A percentile compares a stretch with the other conserved stretches of the same genome.
Evolutionary conservation across 441 rosid genomes (phyloP).

Genomic region (Pelargonium australe): DNA sequence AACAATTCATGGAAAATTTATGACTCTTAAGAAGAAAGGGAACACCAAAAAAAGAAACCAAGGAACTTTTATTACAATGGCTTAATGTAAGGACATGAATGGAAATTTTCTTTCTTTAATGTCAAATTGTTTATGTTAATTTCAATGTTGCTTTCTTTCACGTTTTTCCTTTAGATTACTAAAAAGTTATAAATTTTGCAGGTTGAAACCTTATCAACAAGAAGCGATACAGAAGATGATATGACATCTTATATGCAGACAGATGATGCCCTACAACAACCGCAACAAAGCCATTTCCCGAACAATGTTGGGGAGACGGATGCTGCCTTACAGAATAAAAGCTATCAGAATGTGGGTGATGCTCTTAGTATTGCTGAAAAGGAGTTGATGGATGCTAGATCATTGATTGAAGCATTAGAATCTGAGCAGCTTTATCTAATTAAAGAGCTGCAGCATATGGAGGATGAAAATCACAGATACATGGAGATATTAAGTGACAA

Average conservation of each 20-base stretch:
- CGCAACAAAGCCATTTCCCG: no score
- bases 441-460: constrained; percentile 39
- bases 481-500: constrained; percentile 34
- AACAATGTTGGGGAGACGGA: neutral
- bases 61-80: neutral
- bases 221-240: constrained; percentile 42
- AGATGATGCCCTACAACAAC: constrained; percentile 27
- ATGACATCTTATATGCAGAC: constrained; percentile 23
- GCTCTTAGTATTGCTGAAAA: constrained; percentile 27
- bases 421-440: constrained; percentile 35
- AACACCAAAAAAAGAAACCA: neutral
- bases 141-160: constrained; percentile 11
- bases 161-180: constrained; percentile 12
- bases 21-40: neutral
- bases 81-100: neutral
- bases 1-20: neutral
- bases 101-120: no score
- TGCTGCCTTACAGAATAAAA: constrained; percentile 29
- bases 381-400: constrained; percentile 37
- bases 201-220: constrained; percentile 42
- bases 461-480: constrained; percentile 41
- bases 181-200: constrained; percentile 28
- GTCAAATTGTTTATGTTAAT: neutral
- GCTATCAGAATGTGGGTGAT: constrained; percentile 24
- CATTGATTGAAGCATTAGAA: constrained; percentile 37